These are phyloP conservation scores for Vicia villosa DNA, from an alignment of 306 rosid genomes.

Conservation along the genomic window DNA sequence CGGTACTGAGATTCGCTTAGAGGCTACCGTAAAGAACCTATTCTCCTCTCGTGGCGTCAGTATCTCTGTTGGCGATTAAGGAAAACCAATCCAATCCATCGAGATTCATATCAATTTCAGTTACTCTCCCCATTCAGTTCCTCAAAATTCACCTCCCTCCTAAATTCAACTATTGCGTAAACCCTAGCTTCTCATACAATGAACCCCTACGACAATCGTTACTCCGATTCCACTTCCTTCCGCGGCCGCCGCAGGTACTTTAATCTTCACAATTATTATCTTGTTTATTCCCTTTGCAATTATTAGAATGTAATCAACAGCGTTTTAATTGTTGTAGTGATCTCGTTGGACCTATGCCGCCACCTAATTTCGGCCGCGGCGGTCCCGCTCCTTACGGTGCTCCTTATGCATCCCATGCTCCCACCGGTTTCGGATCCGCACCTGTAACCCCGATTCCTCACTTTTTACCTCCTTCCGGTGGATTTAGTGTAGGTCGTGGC, in stretches of 20 bases:
- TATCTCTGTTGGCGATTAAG: neutral
- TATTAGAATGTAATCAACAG: neutral
- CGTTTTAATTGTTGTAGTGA: slow-evolving; percentile 49
- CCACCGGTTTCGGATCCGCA: slow-evolving; percentile 41
- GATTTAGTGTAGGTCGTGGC: slow-evolving; percentile 67
- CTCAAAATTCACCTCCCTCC: neutral
- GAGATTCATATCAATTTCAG: neutral
- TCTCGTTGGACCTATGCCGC: slow-evolving; percentile 56
- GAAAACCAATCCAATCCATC: neutral
- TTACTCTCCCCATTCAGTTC: neutral
- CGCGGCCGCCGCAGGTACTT: slow-evolving; percentile 80
- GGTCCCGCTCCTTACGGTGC: slow-evolving; percentile 44
- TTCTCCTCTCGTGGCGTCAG: neutral
- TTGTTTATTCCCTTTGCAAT: neutral
- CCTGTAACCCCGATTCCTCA: slow-evolving; percentile 49
- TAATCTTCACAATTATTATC: neutral
- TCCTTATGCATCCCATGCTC: slow-evolving; percentile 35
- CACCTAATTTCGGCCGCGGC: slow-evolving; percentile 52
- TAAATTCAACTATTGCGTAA: neutral
- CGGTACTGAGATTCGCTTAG: neutral
- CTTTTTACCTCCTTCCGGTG: slow-evolving; percentile 69
- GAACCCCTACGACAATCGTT: slow-evolving; percentile 65
- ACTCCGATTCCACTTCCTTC: slow-evolving; percentile 66
- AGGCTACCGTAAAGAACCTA: neutral
- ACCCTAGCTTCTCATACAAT: slow-evolving; percentile 51